Evolutionary conservation across 2,329 filamentous ascomycete species (phyloP).

Genomic region (Sarocladiaceae sp.): DNA sequence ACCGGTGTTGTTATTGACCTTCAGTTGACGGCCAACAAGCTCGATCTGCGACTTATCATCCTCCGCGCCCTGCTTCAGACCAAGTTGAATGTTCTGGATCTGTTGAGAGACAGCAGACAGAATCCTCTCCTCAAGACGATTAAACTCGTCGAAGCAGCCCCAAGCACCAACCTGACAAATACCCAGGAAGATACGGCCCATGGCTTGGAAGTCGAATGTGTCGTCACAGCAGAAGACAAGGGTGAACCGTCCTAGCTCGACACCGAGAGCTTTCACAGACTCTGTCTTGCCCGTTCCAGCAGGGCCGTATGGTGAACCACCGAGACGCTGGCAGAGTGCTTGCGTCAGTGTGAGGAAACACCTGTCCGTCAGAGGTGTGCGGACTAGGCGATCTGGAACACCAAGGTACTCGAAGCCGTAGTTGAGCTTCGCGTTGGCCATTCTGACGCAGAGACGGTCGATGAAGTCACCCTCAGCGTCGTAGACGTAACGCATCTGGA

Average conservation of each 20-base stretch:
- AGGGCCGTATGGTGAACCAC: conserved; percentile 94
- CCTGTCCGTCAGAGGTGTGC: conserved; percentile 92
- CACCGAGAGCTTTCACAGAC: conserved; percentile 94
- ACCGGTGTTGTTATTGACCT: conserved; percentile 87
- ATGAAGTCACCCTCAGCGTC: conserved; percentile 71
- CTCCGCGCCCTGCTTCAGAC: conserved; percentile 75
- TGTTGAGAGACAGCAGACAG: conserved; percentile 97
- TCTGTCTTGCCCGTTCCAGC: conserved; percentile 98
- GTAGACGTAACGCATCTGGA: conserved; percentile 97
- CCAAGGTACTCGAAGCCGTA: conserved; percentile 99
- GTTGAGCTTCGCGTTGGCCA: conserved; percentile 91
- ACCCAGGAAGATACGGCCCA: conserved; percentile 98
- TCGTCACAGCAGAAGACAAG: conserved; percentile 99
- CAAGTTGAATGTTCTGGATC: conserved; percentile 98
- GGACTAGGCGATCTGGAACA: conserved; percentile 90
- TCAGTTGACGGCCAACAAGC: conserved; percentile 82
- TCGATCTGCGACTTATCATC: conserved; percentile 88
- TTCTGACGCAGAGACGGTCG: conserved; percentile 80
- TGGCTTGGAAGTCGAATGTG: conserved; percentile 98
- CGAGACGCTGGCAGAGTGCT: conserved; percentile 87
- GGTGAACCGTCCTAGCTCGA: conserved; percentile 94
- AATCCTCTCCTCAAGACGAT: conserved; percentile 95
- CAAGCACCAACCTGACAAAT: conserved; percentile 98
- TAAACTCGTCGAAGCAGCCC: conserved; percentile 99
- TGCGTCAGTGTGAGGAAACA: conserved; percentile 98